Conservation (phyloP, 768 basidiomycete genomes). For the Pleurotus tuoliensis region DNA sequence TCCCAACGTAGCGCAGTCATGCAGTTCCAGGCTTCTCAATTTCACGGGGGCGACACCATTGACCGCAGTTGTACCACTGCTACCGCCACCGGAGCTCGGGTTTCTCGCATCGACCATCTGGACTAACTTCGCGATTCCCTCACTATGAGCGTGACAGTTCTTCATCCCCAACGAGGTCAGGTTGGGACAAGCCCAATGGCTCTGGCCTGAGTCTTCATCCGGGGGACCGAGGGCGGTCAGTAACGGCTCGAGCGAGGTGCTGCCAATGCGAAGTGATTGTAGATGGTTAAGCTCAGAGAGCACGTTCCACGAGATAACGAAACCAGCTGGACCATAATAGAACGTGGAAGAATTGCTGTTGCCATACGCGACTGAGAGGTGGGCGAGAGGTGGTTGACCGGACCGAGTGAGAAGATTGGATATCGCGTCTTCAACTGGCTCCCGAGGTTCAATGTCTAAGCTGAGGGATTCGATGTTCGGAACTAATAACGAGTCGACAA, state of each 20-base stretch:
- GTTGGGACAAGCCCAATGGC: constrained; percentile 61
- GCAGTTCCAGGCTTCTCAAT: constrained; percentile 56
- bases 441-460: constrained; percentile 72
- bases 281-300: constrained; percentile 56
- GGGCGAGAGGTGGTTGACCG: constrained; percentile 48
- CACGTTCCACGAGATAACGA: constrained; percentile 66
- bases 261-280: constrained; percentile 57
- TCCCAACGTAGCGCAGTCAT: constrained; percentile 63
- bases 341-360: constrained; percentile 32
- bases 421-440: constrained; percentile 71
- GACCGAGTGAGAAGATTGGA: constrained; percentile 58
- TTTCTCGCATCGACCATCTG: constrained; percentile 71
- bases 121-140: constrained; percentile 65
- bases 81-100: constrained; percentile 32
- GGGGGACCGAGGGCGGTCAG: constrained; percentile 53
- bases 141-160: constrained; percentile 60
- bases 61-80: constrained; percentile 25
- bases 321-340: constrained; percentile 57
- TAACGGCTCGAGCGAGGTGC: constrained; percentile 63
- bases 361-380: constrained; percentile 63
- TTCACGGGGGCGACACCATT: constrained; percentile 49
- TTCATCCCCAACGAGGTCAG: constrained; percentile 59
- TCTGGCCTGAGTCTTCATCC: constrained; percentile 48
- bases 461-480: constrained; percentile 57
- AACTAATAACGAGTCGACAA: constrained; percentile 58